Evolutionary conservation across 2,329 filamentous ascomycete species (phyloP), one percentile per base, ranked within the genome.

Genomic region (Hypoxylon sp.): DNA sequence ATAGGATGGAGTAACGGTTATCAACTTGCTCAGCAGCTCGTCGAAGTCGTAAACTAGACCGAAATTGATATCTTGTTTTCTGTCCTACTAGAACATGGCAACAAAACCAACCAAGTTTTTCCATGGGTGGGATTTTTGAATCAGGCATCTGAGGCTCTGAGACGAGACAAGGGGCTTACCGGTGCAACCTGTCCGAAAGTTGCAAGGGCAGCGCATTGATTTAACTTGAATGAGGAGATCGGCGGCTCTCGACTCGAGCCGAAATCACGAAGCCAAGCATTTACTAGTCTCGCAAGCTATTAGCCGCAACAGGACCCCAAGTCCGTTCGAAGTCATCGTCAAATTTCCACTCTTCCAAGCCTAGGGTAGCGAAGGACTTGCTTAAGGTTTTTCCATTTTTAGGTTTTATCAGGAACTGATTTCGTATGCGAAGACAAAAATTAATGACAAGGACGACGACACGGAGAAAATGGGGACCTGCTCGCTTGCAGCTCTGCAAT

Each of bases 61-160:
- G 2, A 4, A 7, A 17, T 48, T 32, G 46, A 22, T 32, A 48
- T 24, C 26, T 59, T 56, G 51, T 56, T 56, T 15, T 34, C 24
- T 56, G 44, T 28, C 39, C 47, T 43, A 56, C 51, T 49, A 56
- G 59, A 64, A 54, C 52, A 60, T 57, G 24, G 41, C 43, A 60
- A 57, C 47, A 32, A 49, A 26, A 32, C 39, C 15, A 20, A 2
- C n/a, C n/a, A 24, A 32, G 13, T 26, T 26, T 26, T 26, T 26
- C 22, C 19, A 46, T 46, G 41, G 24, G 15, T 26, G n/a, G 7
- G 30, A 44, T 30, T 53, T 46, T 52, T 52, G 24, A 28, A 44
- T 30, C 39, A 54, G 50, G 32, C 51, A 32, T 56, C 47, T 67
- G 64, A 67, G 64, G 64, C 64, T 67, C 64, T 62, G 61, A 64